These are phyloP conservation scores for Sarocladium kiliense DNA, from an alignment of 2,329 filamentous ascomycete genomes.

Conservation along the genomic window DNA sequence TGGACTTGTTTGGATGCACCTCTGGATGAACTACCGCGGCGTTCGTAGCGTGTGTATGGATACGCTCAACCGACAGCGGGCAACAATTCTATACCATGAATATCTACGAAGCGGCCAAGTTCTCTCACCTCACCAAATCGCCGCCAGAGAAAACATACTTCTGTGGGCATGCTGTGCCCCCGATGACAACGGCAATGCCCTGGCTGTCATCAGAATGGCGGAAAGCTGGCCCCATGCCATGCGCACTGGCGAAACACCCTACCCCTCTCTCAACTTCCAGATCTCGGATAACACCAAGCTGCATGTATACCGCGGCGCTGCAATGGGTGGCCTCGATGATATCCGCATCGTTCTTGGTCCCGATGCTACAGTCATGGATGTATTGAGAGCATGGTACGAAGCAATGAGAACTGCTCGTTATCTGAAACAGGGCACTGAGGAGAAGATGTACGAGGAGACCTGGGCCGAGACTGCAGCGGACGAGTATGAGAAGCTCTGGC, in stretches of 20 bases:
- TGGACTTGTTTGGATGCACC: conserved; percentile 66
- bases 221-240: conserved; percentile 33
- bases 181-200: conserved; percentile 20
- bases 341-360: conserved; percentile 1
- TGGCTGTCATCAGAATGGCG: conserved; percentile 35
- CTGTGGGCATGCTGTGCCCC: conserved; percentile 28
- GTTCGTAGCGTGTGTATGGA: conserved; percentile 80
- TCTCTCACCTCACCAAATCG: conserved; percentile 61
- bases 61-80: conserved; percentile 80
- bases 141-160: conserved; percentile 60
- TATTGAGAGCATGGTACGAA: neutral
- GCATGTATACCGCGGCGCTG: neutral
- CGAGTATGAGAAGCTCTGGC: conserved; percentile 13
- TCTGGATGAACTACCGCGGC: conserved; percentile 80
- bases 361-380: neutral
- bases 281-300: neutral
- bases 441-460: neutral
- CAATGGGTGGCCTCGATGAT: neutral
- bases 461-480: neutral
- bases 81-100: conserved; percentile 67
- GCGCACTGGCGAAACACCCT: neutral
- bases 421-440: neutral
- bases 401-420: neutral
- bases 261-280: neutral
- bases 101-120: conserved; percentile 45